Base-by-base conservation (phyloP, 1,284 basidiomycete species). In the Tylopilus sp. region DNA sequence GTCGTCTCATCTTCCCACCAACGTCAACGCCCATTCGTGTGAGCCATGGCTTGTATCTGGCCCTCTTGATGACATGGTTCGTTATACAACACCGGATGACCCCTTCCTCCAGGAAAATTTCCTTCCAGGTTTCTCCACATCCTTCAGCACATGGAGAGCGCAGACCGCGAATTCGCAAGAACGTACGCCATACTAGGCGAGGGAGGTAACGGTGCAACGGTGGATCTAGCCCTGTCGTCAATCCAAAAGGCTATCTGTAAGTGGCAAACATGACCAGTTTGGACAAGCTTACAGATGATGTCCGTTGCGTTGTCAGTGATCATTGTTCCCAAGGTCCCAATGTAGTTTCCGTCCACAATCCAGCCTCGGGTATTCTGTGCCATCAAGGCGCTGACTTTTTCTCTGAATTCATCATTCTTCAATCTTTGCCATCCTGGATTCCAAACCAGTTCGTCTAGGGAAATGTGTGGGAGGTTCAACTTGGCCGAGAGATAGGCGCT, bases 31-130 rank as follows among this genome's bases (percentile, higher is more conserved):
- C 74, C 69, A 54, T 69, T 49, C 77, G 84, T 72, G 57, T 69
- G 65, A 53, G 63, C 79, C 49, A 66, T 19, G 60, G 78, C 57
- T 24, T 68, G 66, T 58, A 73, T 57, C 32, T 83, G 74, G 39
- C 71, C 62, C 5, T 77, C 4, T 47, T 29, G 9, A 39, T 8
- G 66, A 73, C 69, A 64, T 90, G 88, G 4, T 85, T 59, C 32
- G 77, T 81, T 38, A 89, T 67, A 70, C 85, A 89, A 82, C 82
- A 91, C 86, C 85, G 86, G 2, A 91, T 61, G 66, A 91, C 88
- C 69, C 89, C 87, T 0, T 88, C 69, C 26, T 75, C 81, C 13
- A 86, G 86, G 67, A 87, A 84, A 66, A 87, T 80, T 49, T 82
- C 79, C 7, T 71, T 66, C 54, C 82, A 68, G 15, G 63, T 74